A percentile compares a stretch with the other conserved stretches of the same genome.
phyloP scores from a whole-genome alignment of 2,329 filamentous ascomycete species.

The Annulohypoxylon truncatum region DNA sequence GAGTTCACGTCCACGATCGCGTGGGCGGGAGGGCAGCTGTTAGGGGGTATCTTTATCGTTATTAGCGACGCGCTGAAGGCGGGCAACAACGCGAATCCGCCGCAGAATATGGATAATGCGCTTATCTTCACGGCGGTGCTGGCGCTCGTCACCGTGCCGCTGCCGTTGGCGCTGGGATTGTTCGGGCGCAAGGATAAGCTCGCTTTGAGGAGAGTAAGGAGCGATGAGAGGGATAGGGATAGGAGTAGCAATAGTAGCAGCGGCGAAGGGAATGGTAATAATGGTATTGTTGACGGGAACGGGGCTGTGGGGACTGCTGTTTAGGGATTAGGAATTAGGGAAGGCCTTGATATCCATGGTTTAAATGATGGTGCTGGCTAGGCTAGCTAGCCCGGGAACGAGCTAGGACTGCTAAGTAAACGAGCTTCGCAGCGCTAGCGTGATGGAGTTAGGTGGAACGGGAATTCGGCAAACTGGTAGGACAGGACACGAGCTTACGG shows the following conservation, averaged over 20 bases:
- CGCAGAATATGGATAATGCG: constrained; percentile 77
- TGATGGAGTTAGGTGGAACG: not conserved
- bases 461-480: not conserved
- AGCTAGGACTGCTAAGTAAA: not conserved
- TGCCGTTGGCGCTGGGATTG: constrained; percentile 75
- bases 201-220: constrained; percentile 61
- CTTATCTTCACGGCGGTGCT: constrained; percentile 84
- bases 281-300: not conserved
- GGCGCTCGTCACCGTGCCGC: constrained; percentile 70
- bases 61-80: constrained; percentile 80
- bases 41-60: constrained; percentile 87
- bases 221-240: constrained; percentile 51
- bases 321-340: not conserved
- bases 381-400: not conserved
- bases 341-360: too few species aligned
- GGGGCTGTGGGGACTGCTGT: not conserved
- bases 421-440: not conserved
- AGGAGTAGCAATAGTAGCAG: not conserved
- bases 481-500: not conserved
- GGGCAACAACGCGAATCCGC: constrained; percentile 64
- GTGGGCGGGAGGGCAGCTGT: constrained; percentile 87
- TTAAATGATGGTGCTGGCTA: not conserved
- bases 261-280: not conserved
- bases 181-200: constrained; percentile 71
- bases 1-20: constrained; percentile 86